Evolutionary conservation across 176 grass and related monocot species (phyloP), one percentile per base, ranked within the genome.

Genomic region (Zizania latifolia): DNA sequence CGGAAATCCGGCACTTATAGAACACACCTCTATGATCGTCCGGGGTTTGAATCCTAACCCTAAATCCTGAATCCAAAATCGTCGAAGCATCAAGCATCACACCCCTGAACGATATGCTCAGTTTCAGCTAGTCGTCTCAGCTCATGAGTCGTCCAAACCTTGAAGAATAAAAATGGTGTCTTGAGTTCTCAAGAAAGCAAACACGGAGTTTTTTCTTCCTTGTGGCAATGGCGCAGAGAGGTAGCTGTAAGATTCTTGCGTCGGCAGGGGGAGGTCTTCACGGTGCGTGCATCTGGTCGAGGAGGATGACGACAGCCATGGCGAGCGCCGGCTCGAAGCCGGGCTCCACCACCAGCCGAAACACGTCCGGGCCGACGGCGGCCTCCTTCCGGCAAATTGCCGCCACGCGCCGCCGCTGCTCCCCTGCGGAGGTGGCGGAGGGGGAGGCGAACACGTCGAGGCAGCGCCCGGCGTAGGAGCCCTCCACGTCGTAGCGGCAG

Each of bases 241-340:
- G 33, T n/a, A 50, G 35, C 28, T 17, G 27, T 11, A 19, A 24
- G 57, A 54, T 44, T 62, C 14, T 3, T 59, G 62, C 22, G 8
- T 0, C 10, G 57, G 14, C 30, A 51, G 48, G 19, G 2, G 16
- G 22, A 12, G 31, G 15, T 5, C 32, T 15, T 81, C 13, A 80
- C 29, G 78, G 59, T 0, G 46, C 48, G 69, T 82, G 68, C 89
- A 88, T 90, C 82, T 88, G 89, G 19, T 92, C 90, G 5, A 97
- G 86, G 62, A 97, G 78, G 16, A 97, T 86, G 73, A 97, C 93
- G 13, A 97, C 82, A 72, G 89, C 90, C 93, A 90, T 97, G 78
- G 90, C 90, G 5, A 78, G 72, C 23, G 89, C 71, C n/a, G 84
- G 62, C 34, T 90, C 89, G 5, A 92, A 90, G 16, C 82, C 87